phyloP scores from a whole-genome alignment of 2,329 filamentous ascomycete genomes.

The Thielaviopsis euricoi region DNA sequence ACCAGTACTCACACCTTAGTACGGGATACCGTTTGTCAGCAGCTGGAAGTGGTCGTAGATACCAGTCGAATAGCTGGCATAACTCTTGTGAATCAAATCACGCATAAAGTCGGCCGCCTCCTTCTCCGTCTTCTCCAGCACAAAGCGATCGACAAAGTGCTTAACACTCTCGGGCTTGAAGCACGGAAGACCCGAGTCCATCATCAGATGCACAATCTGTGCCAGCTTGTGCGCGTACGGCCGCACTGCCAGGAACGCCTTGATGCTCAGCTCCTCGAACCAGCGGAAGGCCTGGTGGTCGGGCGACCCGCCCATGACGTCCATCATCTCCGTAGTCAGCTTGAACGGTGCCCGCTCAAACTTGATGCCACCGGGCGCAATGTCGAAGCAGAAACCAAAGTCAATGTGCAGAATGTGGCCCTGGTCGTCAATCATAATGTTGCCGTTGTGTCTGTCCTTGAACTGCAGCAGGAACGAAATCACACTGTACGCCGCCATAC shows the following conservation, averaged over 20 bases:
- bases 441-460: conserved; percentile 98
- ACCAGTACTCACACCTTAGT: conserved; percentile 30
- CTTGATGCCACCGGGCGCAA: conserved; percentile 87
- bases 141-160: conserved; percentile 85
- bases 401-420: conserved; percentile 98
- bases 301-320: conserved; percentile 87
- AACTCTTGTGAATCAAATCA: conserved; percentile 76
- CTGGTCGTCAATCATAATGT: conserved; percentile 97
- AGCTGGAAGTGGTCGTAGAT: conserved; percentile 98
- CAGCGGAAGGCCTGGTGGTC: conserved; percentile 80
- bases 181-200: conserved; percentile 88
- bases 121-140: conserved; percentile 75
- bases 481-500: conserved; percentile 95
- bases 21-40: conserved; percentile 92
- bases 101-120: conserved; percentile 93
- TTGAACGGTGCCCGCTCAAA: conserved; percentile 99
- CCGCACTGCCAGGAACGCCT: conserved; percentile 78
- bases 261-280: conserved; percentile 94
- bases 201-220: conserved; percentile 85
- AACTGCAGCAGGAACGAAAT: conserved; percentile 95
- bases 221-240: conserved; percentile 78
- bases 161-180: conserved; percentile 93
- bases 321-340: conserved; percentile 90
- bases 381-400: conserved; percentile 99
- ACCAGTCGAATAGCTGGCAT: conserved; percentile 77